Evolutionary conservation across 75 land plant species (phyloP).

Genomic region (Isoetes taiwanensis): DNA sequence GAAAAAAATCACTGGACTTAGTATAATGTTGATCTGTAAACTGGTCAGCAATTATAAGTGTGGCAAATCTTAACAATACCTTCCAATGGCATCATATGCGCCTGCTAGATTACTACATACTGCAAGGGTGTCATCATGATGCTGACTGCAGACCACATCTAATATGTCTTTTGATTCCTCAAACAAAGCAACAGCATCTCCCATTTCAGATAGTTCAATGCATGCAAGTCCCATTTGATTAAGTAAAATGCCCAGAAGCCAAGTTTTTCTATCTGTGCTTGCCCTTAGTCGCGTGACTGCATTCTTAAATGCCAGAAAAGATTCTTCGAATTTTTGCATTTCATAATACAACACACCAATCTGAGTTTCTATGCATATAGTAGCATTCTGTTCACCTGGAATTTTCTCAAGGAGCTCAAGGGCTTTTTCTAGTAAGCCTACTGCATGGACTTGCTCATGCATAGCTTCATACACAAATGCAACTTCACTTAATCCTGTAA

Average conservation of each 20-base stretch:
- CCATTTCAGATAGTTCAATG: not conserved
- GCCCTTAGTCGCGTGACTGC: not conserved
- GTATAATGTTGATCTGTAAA: too few species aligned
- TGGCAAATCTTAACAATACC: too few species aligned
- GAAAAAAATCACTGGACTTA: too few species aligned
- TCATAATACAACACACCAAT: not conserved
- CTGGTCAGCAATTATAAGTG: too few species aligned
- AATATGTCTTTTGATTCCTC: too few species aligned
- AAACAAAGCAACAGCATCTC: not conserved
- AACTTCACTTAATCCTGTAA: not conserved
- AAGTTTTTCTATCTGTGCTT: not conserved
- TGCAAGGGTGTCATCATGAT: too few species aligned
- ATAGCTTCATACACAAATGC: conserved; percentile 1
- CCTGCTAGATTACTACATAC: too few species aligned
- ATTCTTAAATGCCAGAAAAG: not conserved
- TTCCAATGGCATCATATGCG: too few species aligned
- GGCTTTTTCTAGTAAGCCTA: not conserved
- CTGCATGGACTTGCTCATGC: not conserved
- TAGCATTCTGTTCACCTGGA: conserved; percentile 3
- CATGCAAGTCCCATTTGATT: not conserved
- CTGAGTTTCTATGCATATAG: not conserved
- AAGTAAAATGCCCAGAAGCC: not conserved
- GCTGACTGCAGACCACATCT: too few species aligned
- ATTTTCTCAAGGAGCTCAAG: not conserved
- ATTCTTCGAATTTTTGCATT: not conserved